phyloP scores from a whole-genome alignment of 2,329 filamentous ascomycete species.

The Colletotrichum truncatum region DNA sequence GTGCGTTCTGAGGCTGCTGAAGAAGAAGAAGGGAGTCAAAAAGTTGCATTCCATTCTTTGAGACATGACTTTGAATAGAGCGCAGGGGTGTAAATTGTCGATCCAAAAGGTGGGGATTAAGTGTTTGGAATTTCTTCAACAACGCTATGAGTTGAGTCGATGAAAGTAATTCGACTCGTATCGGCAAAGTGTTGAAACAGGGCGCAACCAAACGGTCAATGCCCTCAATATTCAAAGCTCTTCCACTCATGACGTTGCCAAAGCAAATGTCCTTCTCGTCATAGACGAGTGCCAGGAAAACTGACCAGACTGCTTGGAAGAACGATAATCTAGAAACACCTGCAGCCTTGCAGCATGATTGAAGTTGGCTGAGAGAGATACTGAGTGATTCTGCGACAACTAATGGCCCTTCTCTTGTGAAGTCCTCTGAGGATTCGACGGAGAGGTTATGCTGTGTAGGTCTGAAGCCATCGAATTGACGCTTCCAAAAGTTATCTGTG shows the following conservation, averaged over 20 bases:
- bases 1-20: slow-evolving; percentile 70
- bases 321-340: slow-evolving; percentile 72
- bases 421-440: not conserved
- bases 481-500: slow-evolving; percentile 73
- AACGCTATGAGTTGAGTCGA: slow-evolving; percentile 63
- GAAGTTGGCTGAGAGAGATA: slow-evolving; percentile 54
- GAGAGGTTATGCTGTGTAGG: slow-evolving; percentile 33
- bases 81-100: slow-evolving; percentile 82
- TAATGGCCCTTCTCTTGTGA: not conserved
- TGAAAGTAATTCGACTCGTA: slow-evolving; percentile 65
- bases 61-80: slow-evolving; percentile 67
- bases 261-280: slow-evolving; percentile 78
- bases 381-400: not conserved
- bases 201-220: slow-evolving; percentile 83
- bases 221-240: slow-evolving; percentile 71
- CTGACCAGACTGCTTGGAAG: slow-evolving; percentile 78
- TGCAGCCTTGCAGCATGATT: slow-evolving; percentile 58
- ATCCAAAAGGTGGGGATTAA: slow-evolving; percentile 69
- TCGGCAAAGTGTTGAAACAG: slow-evolving; percentile 89
- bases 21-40: slow-evolving; percentile 87
- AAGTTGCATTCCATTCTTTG: slow-evolving; percentile 58
- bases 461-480: slow-evolving; percentile 61
- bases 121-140: slow-evolving; percentile 65
- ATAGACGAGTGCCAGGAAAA: slow-evolving; percentile 66
- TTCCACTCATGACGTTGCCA: slow-evolving; percentile 85